Evolutionary conservation across 2,329 filamentous ascomycete species (phyloP).

Genomic region (Alternaria postmessia): DNA sequence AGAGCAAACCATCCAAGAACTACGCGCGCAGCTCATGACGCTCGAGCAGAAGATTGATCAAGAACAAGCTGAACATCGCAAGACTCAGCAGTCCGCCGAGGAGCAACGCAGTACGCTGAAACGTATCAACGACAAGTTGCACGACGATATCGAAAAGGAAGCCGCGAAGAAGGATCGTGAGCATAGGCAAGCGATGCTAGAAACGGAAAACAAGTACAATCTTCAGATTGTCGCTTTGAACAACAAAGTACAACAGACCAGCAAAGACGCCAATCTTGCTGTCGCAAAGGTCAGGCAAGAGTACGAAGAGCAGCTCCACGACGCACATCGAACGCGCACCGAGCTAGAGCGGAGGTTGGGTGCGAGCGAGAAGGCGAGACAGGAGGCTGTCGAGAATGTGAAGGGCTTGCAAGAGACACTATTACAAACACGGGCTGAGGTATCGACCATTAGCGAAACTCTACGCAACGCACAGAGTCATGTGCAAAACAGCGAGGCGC

Average conservation of each 20-base stretch:
- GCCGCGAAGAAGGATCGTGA: conserved; percentile 59
- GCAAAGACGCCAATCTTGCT: conserved; percentile 38
- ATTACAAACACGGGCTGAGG: conserved; percentile 36
- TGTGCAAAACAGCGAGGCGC: conserved; percentile 32
- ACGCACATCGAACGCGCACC: conserved; percentile 29
- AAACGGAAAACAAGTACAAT: conserved; percentile 59
- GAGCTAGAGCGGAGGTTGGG: conserved; percentile 41
- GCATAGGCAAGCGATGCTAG: conserved; percentile 43
- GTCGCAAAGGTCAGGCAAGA: conserved; percentile 44
- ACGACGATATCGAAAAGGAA: conserved; percentile 74
- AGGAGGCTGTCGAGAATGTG: conserved; percentile 39
- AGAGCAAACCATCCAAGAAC: conserved; percentile 65
- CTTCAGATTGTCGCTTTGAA: conserved; percentile 50
- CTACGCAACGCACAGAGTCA: conserved; percentile 36
- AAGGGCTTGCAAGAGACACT: conserved; percentile 38
- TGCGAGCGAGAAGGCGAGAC: conserved; percentile 35
- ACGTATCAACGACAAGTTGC: conserved; percentile 73
- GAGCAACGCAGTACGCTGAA: conserved; percentile 64
- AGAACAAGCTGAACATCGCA: conserved; percentile 75
- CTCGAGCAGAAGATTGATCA: conserved; percentile 70
- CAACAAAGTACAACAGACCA: conserved; percentile 45
- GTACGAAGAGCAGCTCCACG: conserved; percentile 44
- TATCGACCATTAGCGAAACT: conserved; percentile 31
- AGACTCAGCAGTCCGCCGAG: conserved; percentile 62
- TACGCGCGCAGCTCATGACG: conserved; percentile 64